Evolutionary conservation across 225 moss, liverwort and hornwort species (phyloP), one percentile per base, ranked within the genome.

Genomic region (Straminergon stramineum): DNA sequence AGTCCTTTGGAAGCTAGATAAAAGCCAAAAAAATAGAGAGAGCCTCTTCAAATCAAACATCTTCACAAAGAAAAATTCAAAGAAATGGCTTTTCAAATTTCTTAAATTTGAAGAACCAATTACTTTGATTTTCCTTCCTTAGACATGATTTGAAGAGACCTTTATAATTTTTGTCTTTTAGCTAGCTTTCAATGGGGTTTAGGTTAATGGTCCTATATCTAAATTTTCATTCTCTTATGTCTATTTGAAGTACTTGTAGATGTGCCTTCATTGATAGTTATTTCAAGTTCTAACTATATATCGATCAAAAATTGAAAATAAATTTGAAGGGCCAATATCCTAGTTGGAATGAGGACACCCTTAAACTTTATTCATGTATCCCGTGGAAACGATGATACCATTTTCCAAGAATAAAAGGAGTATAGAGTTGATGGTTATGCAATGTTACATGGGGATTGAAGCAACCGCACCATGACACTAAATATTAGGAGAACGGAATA

Each of bases 291-390:
- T 75, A 48, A 30, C 18, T 75, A 31, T 48, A 18, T 75, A 6
- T 5, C 0, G 48, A 0, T 48, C 6, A 18, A 75, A 48, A 31
- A 4, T 48, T 75, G 28, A 2, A 48, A 48, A 48, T 75, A 75
- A 48, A 75, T 75, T 48, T 75, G 11, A 2, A 48, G 0, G 45
- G 30, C 27, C 17, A 75, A 75, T 7, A 74, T 43, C 18, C 7
- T 2, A 17, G 0, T 16, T 75, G 11, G 11, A 30, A 0, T 18
- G 4, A 75, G 0, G 48, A 75, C 18, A 7, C 11, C 30, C 17
- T 28, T 74, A 3, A 43, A 17, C 27, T 2, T 30, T 7, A 73
- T 12, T 2, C 11, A 10, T 30, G 24, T 27, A 27, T 43, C 16
- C 0, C n/a, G n/a, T 0, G 1, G 2, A 45, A 45, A 45, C 4